phyloP scores from a whole-genome alignment of 495 filamentous ascomycete species.

The Lasiosphaeria hispida region DNA sequence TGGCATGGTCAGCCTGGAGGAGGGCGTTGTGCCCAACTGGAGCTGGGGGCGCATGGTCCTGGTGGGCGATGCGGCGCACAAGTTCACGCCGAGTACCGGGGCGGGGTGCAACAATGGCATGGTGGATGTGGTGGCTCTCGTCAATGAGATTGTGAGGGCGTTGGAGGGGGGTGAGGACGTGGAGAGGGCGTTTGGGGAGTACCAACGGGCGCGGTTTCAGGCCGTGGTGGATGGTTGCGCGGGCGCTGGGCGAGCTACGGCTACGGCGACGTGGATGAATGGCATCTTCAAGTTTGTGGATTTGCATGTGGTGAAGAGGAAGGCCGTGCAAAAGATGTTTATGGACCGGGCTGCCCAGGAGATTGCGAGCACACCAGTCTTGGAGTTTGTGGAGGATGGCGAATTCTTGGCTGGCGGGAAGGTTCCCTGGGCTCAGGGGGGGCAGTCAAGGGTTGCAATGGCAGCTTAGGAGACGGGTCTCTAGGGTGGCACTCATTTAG shows the following conservation, averaged over 20 bases:
- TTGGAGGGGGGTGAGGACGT: not conserved
- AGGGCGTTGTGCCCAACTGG: constrained; percentile 41
- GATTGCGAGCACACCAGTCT: constrained; percentile 7
- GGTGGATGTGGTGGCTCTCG: constrained; percentile 42
- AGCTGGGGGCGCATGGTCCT: constrained; percentile 38
- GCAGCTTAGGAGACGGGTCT: too few species aligned
- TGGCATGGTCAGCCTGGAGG: constrained; percentile 38
- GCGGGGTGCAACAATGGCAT: constrained; percentile 43
- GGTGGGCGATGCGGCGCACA: constrained; percentile 45
- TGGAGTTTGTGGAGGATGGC: constrained; percentile 1
- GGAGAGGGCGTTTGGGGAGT: not conserved
- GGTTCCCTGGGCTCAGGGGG: constrained; percentile 3
- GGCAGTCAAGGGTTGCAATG: too few species aligned
- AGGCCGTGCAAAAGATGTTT: not conserved
- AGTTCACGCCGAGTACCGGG: constrained; percentile 38
- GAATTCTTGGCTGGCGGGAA: not conserved
- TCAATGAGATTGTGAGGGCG: constrained; percentile 28
- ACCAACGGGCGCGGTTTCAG: constrained; percentile 1
- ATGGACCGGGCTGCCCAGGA: constrained; percentile 1
- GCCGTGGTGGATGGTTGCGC: not conserved
- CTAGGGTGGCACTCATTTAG: too few species aligned
- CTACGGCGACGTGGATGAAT: constrained; percentile 5
- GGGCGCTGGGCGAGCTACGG: not conserved
- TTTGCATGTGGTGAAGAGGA: not conserved
- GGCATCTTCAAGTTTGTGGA: not conserved